Evolutionary conservation across 164 flowering plant species (phyloP).

Genomic region (Brasenia schreberi): DNA sequence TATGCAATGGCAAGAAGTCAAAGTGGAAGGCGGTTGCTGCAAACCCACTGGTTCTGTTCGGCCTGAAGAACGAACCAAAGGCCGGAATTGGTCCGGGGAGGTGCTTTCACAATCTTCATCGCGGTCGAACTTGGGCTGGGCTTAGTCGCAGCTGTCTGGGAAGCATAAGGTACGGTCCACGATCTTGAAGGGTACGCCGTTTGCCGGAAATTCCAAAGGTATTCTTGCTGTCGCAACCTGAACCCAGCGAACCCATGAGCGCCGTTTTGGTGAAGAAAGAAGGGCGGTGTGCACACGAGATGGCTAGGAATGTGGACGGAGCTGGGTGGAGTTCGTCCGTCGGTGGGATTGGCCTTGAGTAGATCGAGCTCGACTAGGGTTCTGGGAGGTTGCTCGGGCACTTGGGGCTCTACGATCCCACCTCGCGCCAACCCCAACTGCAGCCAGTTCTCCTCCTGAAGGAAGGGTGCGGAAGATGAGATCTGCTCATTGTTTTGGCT

Average conservation of each 20-base stretch:
- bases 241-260: constrained; percentile 10
- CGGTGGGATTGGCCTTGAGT: constrained; percentile 13
- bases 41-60: constrained; percentile 69
- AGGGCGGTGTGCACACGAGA: constrained; percentile 4
- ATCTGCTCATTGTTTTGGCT: constrained; percentile 10
- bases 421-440: constrained; percentile 43
- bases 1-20: too few species aligned
- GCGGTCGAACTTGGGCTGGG: constrained; percentile 30
- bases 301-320: background rate
- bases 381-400: background rate
- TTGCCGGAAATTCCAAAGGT: background rate
- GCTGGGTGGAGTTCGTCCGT: background rate
- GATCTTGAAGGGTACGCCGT: constrained; percentile 8
- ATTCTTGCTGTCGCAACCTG: constrained; percentile 26
- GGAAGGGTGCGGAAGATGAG: background rate
- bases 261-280: constrained; percentile 25
- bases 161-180: constrained; percentile 11
- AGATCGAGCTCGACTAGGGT: constrained; percentile 47
- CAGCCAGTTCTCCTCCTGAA: constrained; percentile 45
- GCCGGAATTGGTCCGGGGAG: constrained; percentile 62
- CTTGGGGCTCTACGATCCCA: background rate
- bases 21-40: too few species aligned
- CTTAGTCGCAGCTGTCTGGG: constrained; percentile 4
- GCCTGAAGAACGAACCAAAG: constrained; percentile 89
- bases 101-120: constrained; percentile 44